Conservation (phyloP, 2,329 filamentous ascomycete genomes). For the Penicillium sclerotiorum region DNA sequence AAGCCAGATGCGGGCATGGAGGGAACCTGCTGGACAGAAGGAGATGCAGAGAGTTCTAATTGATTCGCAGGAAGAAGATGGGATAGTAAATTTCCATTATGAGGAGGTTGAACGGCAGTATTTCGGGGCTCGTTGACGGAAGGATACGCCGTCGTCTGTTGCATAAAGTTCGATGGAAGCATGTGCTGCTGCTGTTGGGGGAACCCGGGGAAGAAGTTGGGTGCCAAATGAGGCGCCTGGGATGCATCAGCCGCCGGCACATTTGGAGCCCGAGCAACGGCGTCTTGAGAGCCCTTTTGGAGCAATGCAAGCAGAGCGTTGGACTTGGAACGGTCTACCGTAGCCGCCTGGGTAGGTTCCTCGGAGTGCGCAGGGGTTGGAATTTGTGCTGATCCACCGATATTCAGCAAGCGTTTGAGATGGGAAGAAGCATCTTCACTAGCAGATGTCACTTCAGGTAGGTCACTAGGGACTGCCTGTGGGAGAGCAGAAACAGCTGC, state of each 20-base stretch:
- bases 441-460: slow-evolving; percentile 43
- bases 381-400: slow-evolving; percentile 27
- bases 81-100: slow-evolving; percentile 11
- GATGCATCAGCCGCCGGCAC: slow-evolving; percentile 58
- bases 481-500: slow-evolving; percentile 22
- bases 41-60: slow-evolving; percentile 22
- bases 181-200: slow-evolving; percentile 36
- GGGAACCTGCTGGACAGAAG: slow-evolving; percentile 25
- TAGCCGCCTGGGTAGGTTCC: slow-evolving; percentile 21
- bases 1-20: slow-evolving; percentile 27
- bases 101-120: slow-evolving; percentile 14
- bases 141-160: slow-evolving; percentile 19
- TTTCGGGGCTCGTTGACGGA: slow-evolving; percentile 14
- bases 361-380: slow-evolving; percentile 14
- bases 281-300: slow-evolving; percentile 41
- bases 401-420: slow-evolving; percentile 54
- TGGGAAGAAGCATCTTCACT: slow-evolving; percentile 53
- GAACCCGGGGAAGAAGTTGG: slow-evolving; percentile 46
- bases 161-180: slow-evolving; percentile 35
- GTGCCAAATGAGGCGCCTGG: slow-evolving; percentile 53
- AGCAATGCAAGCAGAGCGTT: slow-evolving; percentile 62
- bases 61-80: slow-evolving; percentile 16
- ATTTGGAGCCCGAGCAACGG: slow-evolving; percentile 30
- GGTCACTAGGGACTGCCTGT: slow-evolving; percentile 38
- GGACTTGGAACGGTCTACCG: slow-evolving; percentile 45